phyloP scores from a whole-genome alignment of 129 eudicot genomes.

The Rutidosis leptorrhynchoides region DNA sequence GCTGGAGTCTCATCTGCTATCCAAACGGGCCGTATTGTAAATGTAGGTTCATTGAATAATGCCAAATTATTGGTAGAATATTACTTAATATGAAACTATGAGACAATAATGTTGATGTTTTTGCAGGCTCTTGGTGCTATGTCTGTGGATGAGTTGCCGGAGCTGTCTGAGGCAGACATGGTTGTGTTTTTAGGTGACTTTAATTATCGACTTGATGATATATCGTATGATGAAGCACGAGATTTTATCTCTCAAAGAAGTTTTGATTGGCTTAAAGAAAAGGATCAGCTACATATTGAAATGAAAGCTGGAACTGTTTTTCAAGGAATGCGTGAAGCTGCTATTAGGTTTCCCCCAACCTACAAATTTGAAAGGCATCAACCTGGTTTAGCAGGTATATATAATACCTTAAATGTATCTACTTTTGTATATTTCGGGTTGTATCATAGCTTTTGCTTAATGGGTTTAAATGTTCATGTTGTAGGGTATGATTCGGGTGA shows the following conservation, averaged over 20 bases:
- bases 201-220: slow-evolving; percentile 85
- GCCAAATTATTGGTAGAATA: background rate
- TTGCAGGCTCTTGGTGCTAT: slow-evolving; percentile 49
- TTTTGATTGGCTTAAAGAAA: slow-evolving; percentile 94
- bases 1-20: slow-evolving; percentile 71
- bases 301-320: slow-evolving; percentile 94
- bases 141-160: slow-evolving; percentile 61
- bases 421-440: background rate
- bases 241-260: slow-evolving; percentile 93
- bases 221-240: slow-evolving; percentile 95
- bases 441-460: background rate
- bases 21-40: slow-evolving; percentile 58
- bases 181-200: slow-evolving; percentile 90
- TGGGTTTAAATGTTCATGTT: slow-evolving; percentile 8
- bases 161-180: slow-evolving; percentile 93
- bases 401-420: background rate
- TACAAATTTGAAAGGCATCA: slow-evolving; percentile 91
- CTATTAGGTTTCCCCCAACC: slow-evolving; percentile 82
- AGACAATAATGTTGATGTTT: slow-evolving; percentile 5
- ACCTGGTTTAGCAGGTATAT: slow-evolving; percentile 88
- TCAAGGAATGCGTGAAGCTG: slow-evolving; percentile 99
- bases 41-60: slow-evolving; percentile 72
- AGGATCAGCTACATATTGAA: slow-evolving; percentile 82
- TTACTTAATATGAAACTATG: background rate
- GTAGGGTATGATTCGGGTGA: slow-evolving; percentile 97